A percentile compares a stretch with the other conserved stretches of the same genome.
phyloP scores from a whole-genome alignment of 805 yeast species.

The Ogataea philodendri region DNA sequence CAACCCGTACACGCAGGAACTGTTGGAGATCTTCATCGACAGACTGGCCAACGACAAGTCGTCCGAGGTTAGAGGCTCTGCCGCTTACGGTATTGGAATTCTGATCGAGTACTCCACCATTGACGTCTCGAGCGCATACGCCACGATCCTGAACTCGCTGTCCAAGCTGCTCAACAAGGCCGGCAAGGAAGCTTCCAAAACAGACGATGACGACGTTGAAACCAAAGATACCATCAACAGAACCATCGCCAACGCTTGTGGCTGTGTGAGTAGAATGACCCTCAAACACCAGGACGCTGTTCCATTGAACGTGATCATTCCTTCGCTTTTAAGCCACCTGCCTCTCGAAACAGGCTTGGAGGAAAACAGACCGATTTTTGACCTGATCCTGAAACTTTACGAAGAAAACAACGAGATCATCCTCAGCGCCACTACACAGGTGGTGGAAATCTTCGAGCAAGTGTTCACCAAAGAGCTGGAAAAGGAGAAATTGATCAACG shows the following conservation, averaged over 20 bases:
- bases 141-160: constrained; percentile 61
- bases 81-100: constrained; percentile 94
- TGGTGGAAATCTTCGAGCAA: constrained; percentile 65
- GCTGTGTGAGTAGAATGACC: constrained; percentile 93
- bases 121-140: constrained; percentile 63
- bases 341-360: constrained; percentile 88
- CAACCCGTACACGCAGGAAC: constrained; percentile 66
- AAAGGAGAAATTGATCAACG: constrained; percentile 62
- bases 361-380: constrained; percentile 89
- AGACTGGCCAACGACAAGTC: constrained; percentile 74
- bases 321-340: constrained; percentile 69
- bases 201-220: constrained; percentile 71
- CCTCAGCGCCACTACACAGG: constrained; percentile 52
- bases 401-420: constrained; percentile 57
- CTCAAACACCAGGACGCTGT: constrained; percentile 67
- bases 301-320: constrained; percentile 75
- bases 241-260: constrained; percentile 91
- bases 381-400: constrained; percentile 70
- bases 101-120: constrained; percentile 51
- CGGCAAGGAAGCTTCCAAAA: constrained; percentile 61
- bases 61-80: constrained; percentile 87
- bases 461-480: constrained; percentile 77
- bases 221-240: constrained; percentile 75
- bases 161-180: constrained; percentile 76
- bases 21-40: constrained; percentile 66